Evolutionary conservation across 768 basidiomycete species (phyloP).

Genomic region (Hypholoma sublateritium): DNA sequence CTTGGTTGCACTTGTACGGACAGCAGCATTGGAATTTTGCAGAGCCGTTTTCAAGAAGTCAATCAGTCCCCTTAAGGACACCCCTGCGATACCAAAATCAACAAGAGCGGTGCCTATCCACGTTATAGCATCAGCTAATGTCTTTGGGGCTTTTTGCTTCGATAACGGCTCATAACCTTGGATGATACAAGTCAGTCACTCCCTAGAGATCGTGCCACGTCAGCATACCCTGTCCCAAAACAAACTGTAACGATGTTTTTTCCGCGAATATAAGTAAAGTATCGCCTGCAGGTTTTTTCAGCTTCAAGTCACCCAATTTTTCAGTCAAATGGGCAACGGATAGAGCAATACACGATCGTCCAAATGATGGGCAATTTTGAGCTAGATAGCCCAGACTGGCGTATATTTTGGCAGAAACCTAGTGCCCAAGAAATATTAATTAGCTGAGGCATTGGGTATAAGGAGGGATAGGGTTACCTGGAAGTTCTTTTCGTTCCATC

Average conservation of each 20-base stretch:
- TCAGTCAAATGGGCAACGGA: conserved; percentile 82
- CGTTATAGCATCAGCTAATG: conserved; percentile 82
- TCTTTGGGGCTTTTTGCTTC: conserved; percentile 97
- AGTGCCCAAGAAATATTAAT: not conserved
- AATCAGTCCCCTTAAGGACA: conserved; percentile 81
- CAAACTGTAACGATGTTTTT: conserved; percentile 92
- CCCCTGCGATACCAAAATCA: conserved; percentile 90
- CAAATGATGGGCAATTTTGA: conserved; percentile 78
- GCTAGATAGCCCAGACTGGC: conserved; percentile 73
- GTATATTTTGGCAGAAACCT: conserved; percentile 93
- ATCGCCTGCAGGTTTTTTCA: conserved; percentile 96
- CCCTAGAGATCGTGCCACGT: not conserved
- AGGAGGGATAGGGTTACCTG: conserved; percentile 53
- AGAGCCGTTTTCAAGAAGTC: conserved; percentile 87
- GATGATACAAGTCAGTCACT: conserved; percentile 6
- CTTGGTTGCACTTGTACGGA: conserved; percentile 92
- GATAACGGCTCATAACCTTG: conserved; percentile 87
- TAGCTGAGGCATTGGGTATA: not conserved
- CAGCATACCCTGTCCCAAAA: conserved; percentile 80
- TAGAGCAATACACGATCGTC: conserved; percentile 80
- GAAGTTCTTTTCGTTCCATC: conserved; percentile 99
- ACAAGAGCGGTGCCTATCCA: conserved; percentile 87
- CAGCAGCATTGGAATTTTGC: conserved; percentile 92
- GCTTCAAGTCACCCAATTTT: conserved; percentile 93
- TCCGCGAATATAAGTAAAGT: conserved; percentile 82